These are phyloP conservation scores for Cercospora zeae-maydis DNA, from an alignment of 2,329 filamentous ascomycete genomes.

Conservation along the genomic window DNA sequence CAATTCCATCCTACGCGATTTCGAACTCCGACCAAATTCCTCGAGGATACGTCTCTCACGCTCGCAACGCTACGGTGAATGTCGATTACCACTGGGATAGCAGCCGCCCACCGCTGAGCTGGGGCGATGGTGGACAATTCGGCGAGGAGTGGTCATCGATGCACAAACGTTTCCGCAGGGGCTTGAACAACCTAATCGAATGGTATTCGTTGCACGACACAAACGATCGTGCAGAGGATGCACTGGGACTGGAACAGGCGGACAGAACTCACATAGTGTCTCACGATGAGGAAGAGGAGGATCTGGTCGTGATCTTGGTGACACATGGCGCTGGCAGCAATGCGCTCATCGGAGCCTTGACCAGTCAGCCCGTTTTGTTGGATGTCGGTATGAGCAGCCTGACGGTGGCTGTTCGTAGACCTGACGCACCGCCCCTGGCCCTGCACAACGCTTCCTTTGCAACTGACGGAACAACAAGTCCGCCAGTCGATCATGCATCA, in stretches of 20 bases:
- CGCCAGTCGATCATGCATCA: slow-evolving; percentile 24
- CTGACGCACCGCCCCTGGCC: slow-evolving; percentile 28
- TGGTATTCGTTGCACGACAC: slow-evolving; percentile 65
- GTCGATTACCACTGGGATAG: slow-evolving; percentile 98
- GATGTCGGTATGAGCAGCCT: slow-evolving; percentile 88
- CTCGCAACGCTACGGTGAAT: slow-evolving; percentile 76
- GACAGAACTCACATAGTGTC: slow-evolving; percentile 35
- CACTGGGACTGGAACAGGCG: slow-evolving; percentile 36
- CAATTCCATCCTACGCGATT: slow-evolving; percentile 77
- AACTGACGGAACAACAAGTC: slow-evolving; percentile 2
- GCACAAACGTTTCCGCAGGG: slow-evolving; percentile 83
- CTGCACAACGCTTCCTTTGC: slow-evolving; percentile 4
- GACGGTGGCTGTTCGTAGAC: slow-evolving; percentile 74
- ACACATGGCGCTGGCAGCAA: slow-evolving; percentile 97
- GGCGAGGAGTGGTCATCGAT: slow-evolving; percentile 95
- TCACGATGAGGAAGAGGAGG: slow-evolving; percentile 58
- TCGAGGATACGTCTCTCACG: slow-evolving; percentile 82
- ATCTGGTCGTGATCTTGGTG: slow-evolving; percentile 79
- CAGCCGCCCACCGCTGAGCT: slow-evolving; percentile 70
- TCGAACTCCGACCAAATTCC: slow-evolving; percentile 79
- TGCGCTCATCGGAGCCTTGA: slow-evolving; percentile 86
- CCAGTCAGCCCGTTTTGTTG: slow-evolving; percentile 83
- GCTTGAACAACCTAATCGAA: slow-evolving; percentile 71
- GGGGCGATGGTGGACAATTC: slow-evolving; percentile 82
- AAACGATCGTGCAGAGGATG: slow-evolving; percentile 35